A percentile compares a stretch with the other conserved stretches of the same genome.
Evolutionary conservation across 805 yeast genomes (phyloP).

Genomic region (Pichia californica): DNA sequence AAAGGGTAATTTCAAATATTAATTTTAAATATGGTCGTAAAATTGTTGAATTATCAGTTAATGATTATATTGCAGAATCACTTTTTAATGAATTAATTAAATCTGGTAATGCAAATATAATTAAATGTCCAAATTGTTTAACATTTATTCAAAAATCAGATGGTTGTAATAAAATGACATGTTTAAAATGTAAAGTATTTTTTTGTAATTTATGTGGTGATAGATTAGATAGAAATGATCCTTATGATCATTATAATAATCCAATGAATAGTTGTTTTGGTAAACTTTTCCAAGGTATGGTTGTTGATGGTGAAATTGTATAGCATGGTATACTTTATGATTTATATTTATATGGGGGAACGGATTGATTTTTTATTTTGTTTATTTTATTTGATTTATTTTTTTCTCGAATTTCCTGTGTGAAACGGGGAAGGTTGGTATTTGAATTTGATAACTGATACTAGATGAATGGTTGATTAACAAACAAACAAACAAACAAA

Average conservation of each 20-base stretch:
- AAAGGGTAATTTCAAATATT: slow-evolving; percentile 27
- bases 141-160: slow-evolving; percentile 46
- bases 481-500: too few species aligned
- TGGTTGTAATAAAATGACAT: slow-evolving; percentile 62
- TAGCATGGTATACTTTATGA: too few species aligned
- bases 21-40: slow-evolving; percentile 39
- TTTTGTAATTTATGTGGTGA: slow-evolving; percentile 55
- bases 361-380: too few species aligned
- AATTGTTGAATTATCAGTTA: slow-evolving; percentile 35
- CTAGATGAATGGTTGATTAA: too few species aligned
- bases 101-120: slow-evolving; percentile 36
- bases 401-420: too few species aligned
- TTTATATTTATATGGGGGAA: too few species aligned
- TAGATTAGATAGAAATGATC: slow-evolving; percentile 32
- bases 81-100: slow-evolving; percentile 38
- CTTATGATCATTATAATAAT: slow-evolving; percentile 48
- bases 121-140: slow-evolving; percentile 48
- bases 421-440: too few species aligned
- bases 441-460: too few species aligned
- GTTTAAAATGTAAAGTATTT: slow-evolving; percentile 39
- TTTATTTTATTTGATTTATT: too few species aligned
- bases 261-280: slow-evolving; percentile 39
- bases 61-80: slow-evolving; percentile 41
- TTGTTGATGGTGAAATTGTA: slow-evolving; percentile 19
- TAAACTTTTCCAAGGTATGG: slow-evolving; percentile 47